Base-by-base conservation (phyloP, 2,329 filamentous ascomycete genomes). In the Cladosporium velox region DNA sequence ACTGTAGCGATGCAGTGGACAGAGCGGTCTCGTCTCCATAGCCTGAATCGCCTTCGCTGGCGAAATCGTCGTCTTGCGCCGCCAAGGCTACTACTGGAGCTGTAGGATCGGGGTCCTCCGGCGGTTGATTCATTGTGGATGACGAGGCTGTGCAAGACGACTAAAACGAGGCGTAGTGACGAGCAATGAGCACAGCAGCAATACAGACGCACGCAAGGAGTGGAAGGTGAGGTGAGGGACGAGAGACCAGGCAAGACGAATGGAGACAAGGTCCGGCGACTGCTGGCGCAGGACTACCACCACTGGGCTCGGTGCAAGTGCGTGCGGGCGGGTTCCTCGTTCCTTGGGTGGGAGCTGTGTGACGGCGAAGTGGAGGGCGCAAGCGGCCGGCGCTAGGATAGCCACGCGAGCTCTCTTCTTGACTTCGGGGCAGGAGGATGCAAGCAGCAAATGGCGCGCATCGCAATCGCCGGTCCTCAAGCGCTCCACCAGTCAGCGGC, bases 1-100 rank as follows among this genome's bases (percentile, higher is more conserved):
- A 70, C 7, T 49, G 59, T 6, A 70, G 26, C 3, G 70, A 70
- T n/a, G 69, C 68, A 4, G 67, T 70, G 8, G 67, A 69, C 14
- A 65, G 49, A 15, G 65, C 62, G 3, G 54, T 64, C 26, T 68
- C 68, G 38, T 61, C 52, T 12, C 64, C 67, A 63, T 66, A 70
- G 34, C 68, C 70, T 5, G 70, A 70, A 52, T 71, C 70, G 51
- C 41, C 35, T 28, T 67, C 66, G 35, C 62, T 65, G 64, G 24
- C 30, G 21, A 32, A 52, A 34, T 35, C 28, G 24, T 59, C 55
- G 34, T 65, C 64, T 47, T 59, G 65, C 28, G 58, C 61, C 47
- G 62, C 66, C 66, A 63, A 61, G 62, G 41, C 63, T 57, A 26
- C 55, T 14, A n/a, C 49, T 30, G 14, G 51, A 18, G n/a, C 34